phyloP scores from a whole-genome alignment of 2,329 filamentous ascomycete species.

The Aspergillus neoniger region DNA sequence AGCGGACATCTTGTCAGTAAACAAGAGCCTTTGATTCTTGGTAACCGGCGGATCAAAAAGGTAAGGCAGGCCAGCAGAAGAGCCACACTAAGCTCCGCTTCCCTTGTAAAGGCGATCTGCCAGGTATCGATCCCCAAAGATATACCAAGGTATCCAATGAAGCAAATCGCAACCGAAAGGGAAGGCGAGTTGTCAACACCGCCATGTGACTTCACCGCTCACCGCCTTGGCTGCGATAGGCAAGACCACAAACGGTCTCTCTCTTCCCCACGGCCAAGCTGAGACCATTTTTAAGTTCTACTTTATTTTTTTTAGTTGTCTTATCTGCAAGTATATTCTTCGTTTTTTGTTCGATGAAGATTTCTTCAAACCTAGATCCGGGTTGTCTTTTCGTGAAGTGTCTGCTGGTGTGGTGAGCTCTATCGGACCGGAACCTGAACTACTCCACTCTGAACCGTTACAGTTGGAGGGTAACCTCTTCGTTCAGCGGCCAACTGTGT shows the following conservation, averaged over 20 bases:
- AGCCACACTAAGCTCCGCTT: neutral
- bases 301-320: neutral
- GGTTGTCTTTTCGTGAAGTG: neutral
- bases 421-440: constrained; percentile 31
- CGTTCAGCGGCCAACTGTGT: constrained; percentile 11
- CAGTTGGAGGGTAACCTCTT: constrained; percentile 9
- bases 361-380: neutral
- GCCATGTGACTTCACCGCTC: constrained; percentile 36
- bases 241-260: neutral
- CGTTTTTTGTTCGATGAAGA: neutral
- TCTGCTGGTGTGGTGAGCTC: constrained; percentile 21
- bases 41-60: neutral
- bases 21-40: neutral
- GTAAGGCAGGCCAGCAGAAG: neutral
- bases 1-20: constrained; percentile 31
- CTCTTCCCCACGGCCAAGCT: neutral
- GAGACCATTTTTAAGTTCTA: neutral
- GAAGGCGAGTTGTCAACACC: constrained; percentile 22
- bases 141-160: neutral
- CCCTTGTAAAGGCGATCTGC: neutral
- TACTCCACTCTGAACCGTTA: constrained; percentile 27
- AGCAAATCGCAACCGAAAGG: neutral
- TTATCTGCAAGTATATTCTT: neutral
- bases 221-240: constrained; percentile 20
- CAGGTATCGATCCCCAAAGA: neutral